A percentile compares a stretch with the other conserved stretches of the same genome.
phyloP scores from a whole-genome alignment of 2,329 filamentous ascomycete genomes.

The Colletotrichum sp. region DNA sequence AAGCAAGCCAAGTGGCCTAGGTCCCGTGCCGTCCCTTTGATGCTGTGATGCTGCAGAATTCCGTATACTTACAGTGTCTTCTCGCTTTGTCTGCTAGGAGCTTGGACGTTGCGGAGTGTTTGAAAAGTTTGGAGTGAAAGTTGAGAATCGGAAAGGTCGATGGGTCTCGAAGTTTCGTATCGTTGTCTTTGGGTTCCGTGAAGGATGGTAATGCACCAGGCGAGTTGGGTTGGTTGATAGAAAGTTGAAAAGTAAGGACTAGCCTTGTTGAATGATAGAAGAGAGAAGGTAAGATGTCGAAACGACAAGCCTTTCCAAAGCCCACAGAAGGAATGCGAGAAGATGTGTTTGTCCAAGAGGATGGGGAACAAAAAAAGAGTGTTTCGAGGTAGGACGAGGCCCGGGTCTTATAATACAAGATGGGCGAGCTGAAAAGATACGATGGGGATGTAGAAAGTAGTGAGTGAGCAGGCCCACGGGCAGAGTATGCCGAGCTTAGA shows the following conservation, averaged over 20 bases:
- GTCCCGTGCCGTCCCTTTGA: not conserved
- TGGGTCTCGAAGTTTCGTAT: conserved; percentile 18
- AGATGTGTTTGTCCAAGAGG: conserved; percentile 22
- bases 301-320: conserved; percentile 23
- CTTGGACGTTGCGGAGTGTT: conserved; percentile 9
- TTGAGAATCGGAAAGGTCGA: conserved; percentile 15
- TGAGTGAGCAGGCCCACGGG: conserved; percentile 16
- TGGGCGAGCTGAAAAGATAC: not conserved
- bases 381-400: conserved; percentile 17
- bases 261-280: conserved; percentile 34
- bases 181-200: conserved; percentile 12
- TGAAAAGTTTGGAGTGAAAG: conserved; percentile 12
- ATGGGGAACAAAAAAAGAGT: conserved; percentile 1
- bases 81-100: conserved; percentile 17
- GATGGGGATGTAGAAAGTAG: conserved; percentile 14
- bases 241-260: conserved; percentile 40
- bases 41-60: not conserved
- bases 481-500: conserved; percentile 14
- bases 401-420: conserved; percentile 21
- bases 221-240: conserved; percentile 24
- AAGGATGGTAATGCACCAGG: conserved; percentile 29
- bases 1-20: not conserved
- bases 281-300: conserved; percentile 26
- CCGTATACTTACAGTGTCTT: conserved; percentile 18
- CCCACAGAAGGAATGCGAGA: conserved; percentile 24